These are phyloP conservation scores for Cadophora malorum DNA, from an alignment of 2,329 filamentous ascomycete species.

Conservation along the genomic window DNA sequence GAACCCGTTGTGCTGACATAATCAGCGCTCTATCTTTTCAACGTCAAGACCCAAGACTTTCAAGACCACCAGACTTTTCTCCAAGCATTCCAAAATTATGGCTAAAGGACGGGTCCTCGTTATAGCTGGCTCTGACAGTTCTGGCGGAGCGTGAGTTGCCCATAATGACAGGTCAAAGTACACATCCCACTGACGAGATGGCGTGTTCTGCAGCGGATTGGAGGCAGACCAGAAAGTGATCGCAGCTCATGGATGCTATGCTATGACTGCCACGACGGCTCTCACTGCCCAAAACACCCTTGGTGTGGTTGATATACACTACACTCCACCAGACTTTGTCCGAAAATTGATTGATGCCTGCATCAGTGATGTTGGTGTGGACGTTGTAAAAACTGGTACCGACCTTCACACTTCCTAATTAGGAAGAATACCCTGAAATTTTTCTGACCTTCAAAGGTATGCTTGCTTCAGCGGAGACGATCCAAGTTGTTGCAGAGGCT, in stretches of 20 bases:
- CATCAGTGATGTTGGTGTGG: conserved; percentile 81
- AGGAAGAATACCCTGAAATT: no score
- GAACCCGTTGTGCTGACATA: not conserved
- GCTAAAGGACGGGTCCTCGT: conserved; percentile 63
- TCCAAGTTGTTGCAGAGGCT: conserved; percentile 70
- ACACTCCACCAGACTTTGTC: conserved; percentile 79
- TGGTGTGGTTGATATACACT: conserved; percentile 82
- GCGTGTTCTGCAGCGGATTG: conserved; percentile 68
- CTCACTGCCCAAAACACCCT: conserved; percentile 95
- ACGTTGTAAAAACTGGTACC: conserved; percentile 90
- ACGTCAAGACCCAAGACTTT: not conserved
- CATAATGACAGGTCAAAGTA: not conserved
- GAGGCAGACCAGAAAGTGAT: conserved; percentile 97
- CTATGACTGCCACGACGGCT: conserved; percentile 93
- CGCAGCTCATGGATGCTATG: conserved; percentile 90
- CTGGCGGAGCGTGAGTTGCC: conserved; percentile 72
- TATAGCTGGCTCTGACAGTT: conserved; percentile 77
- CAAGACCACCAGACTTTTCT: not conserved
- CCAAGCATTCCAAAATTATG: conserved; percentile 32
- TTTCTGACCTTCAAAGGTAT: conserved; percentile 64
- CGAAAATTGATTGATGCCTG: conserved; percentile 85
- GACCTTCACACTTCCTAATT: not conserved
- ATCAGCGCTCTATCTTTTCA: not conserved
- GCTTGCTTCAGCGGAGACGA: conserved; percentile 76
- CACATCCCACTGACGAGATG: conserved; percentile 12